Conservation (phyloP, 805 yeast species). For the Ogataea degrootiae region DNA sequence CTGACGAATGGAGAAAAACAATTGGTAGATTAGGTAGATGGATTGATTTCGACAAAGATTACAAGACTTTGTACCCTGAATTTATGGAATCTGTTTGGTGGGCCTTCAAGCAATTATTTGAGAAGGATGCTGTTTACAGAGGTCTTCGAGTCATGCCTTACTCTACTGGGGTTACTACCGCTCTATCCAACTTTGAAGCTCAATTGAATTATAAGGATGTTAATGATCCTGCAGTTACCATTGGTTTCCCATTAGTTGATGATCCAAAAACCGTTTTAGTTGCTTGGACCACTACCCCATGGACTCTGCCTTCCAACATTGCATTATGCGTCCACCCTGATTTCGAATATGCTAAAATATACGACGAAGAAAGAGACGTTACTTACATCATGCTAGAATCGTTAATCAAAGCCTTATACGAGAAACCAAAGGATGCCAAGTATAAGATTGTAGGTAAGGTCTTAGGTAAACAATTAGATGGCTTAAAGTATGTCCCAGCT, state of each 20-base stretch:
- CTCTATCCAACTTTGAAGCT: conserved; percentile 95
- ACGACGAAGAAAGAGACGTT: conserved; percentile 79
- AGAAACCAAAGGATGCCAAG: conserved; percentile 90
- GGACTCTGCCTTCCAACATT: conserved; percentile 96
- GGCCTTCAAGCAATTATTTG: conserved; percentile 87
- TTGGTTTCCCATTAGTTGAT: conserved; percentile 76
- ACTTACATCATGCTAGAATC: conserved; percentile 82
- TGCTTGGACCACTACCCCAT: conserved; percentile 99
- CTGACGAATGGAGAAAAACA: conserved; percentile 90
- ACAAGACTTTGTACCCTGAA: conserved; percentile 90
- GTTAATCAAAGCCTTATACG: conserved; percentile 78
- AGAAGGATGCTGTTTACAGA: conserved; percentile 85
- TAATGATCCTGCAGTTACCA: conserved; percentile 91
- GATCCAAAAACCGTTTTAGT: conserved; percentile 82
- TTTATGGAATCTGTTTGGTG: conserved; percentile 99
- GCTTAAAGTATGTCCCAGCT: conserved; percentile 75
- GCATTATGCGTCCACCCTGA: conserved; percentile 89
- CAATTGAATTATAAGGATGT: conserved; percentile 98
- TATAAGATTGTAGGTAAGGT: conserved; percentile 76
- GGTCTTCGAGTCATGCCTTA: conserved; percentile 99
- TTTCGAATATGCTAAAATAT: conserved; percentile 87
- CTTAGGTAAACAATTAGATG: conserved; percentile 75
- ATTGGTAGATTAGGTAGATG: conserved; percentile 96
- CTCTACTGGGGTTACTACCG: conserved; percentile 95
- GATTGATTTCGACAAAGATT: conserved; percentile 98